Evolutionary conservation across 176 grass and related monocot genomes (phyloP).

Genomic region (Saccharum spontaneum): DNA sequence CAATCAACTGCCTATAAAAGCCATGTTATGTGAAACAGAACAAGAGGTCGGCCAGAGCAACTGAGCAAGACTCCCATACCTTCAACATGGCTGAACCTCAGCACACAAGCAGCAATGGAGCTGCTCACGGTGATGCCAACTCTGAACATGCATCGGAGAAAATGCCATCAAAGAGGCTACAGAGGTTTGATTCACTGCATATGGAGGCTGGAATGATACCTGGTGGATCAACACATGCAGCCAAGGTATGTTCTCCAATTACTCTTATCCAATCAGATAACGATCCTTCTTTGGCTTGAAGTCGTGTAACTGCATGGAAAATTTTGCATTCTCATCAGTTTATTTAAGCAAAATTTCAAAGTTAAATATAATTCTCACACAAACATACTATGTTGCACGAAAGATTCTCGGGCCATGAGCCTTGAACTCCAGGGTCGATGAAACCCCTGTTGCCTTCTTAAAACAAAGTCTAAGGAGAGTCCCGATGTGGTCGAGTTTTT

Average conservation of each 20-base stretch:
- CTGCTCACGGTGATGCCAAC: slow-evolving; percentile 3
- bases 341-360: neutral
- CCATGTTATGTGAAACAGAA: slow-evolving; percentile 10
- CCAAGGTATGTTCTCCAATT: slow-evolving; percentile 47
- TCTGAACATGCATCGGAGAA: slow-evolving; percentile 28
- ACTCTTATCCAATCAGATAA: slow-evolving; percentile 11
- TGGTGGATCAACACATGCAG: slow-evolving; percentile 21
- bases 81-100: slow-evolving; percentile 36
- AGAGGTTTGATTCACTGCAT: slow-evolving; percentile 57
- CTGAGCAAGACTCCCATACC: slow-evolving; percentile 23
- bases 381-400: neutral
- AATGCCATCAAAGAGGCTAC: slow-evolving; percentile 27
- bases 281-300: neutral
- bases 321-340: neutral
- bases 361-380: neutral
- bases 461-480: neutral
- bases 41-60: slow-evolving; percentile 4
- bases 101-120: slow-evolving; percentile 22
- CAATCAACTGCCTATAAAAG: slow-evolving; percentile 38
- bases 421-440: neutral
- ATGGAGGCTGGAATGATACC: slow-evolving; percentile 55
- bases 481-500: neutral
- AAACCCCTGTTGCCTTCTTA: neutral
- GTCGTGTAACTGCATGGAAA: neutral
- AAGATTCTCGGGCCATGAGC: neutral